These are phyloP conservation scores for Dianthus caryophyllus DNA, from an alignment of 148 eudicot genomes.

Conservation along the genomic window DNA sequence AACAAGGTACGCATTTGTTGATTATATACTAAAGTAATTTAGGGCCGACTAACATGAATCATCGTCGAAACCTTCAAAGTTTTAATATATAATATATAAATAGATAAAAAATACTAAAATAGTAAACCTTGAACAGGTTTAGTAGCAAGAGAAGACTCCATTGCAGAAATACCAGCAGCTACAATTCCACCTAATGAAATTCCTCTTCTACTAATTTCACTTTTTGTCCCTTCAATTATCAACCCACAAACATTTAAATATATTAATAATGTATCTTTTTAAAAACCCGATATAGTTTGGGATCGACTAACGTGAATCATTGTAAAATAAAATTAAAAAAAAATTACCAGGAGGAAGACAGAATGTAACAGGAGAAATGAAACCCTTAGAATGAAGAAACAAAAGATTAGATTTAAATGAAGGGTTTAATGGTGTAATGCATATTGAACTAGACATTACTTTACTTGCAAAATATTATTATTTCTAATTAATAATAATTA, in stretches of 20 bases:
- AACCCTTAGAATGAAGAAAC: conserved; percentile 20
- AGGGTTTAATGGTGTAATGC: conserved; percentile 24
- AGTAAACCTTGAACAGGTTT: conserved; percentile 57
- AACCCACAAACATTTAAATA: background rate
- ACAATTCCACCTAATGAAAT: conserved; percentile 64
- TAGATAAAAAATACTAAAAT: too few relatives aligned
- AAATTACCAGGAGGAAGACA: conserved; percentile 17
- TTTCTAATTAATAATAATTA: too few relatives aligned
- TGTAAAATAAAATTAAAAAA: background rate
- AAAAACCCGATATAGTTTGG: background rate
- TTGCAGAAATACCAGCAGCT: conserved; percentile 66
- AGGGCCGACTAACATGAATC: conserved; percentile 2
- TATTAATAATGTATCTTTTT: too few relatives aligned
- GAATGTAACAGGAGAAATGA: conserved; percentile 19
- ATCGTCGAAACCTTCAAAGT: too few relatives aligned
- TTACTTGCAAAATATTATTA: too few relatives aligned
- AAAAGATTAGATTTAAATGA: conserved; percentile 13
- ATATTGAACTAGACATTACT: conserved; percentile 25
- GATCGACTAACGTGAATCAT: background rate
- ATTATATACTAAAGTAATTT: background rate
- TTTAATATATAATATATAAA: too few relatives aligned
- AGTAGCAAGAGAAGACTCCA: conserved; percentile 49
- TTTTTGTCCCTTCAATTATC: conserved; percentile 44
- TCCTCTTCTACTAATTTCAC: conserved; percentile 63
- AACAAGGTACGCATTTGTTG: too few relatives aligned